phyloP scores from a whole-genome alignment of 495 filamentous ascomycete species.

The Amorphotheca resinae region DNA sequence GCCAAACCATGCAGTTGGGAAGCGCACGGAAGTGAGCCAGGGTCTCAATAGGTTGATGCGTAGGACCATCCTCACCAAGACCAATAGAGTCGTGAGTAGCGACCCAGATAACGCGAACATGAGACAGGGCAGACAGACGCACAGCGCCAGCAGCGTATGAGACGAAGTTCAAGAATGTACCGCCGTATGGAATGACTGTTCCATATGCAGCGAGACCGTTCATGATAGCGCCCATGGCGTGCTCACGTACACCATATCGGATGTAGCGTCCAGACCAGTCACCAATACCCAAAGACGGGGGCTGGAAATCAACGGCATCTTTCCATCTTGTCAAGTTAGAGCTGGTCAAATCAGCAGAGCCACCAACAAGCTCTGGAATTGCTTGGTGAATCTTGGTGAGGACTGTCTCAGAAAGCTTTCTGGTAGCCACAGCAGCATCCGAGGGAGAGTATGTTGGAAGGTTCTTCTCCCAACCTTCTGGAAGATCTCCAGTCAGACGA shows the following conservation, averaged over 20 bases:
- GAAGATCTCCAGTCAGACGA: conserved; percentile 71
- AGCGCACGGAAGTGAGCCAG: conserved; percentile 97
- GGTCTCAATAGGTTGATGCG: conserved; percentile 99
- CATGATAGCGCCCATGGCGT: conserved; percentile 95
- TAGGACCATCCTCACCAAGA: conserved; percentile 97
- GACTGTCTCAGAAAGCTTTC: conserved; percentile 91
- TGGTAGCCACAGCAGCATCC: conserved; percentile 75
- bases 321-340: conserved; percentile 99
- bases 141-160: conserved; percentile 95
- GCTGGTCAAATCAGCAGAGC: conserved; percentile 93
- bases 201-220: conserved; percentile 96
- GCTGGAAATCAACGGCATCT: conserved; percentile 95
- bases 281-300: conserved; percentile 69
- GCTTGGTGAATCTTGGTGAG: conserved; percentile 74
- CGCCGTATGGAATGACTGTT: conserved; percentile 82
- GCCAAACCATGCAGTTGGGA: conserved; percentile 99
- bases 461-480: conserved; percentile 93
- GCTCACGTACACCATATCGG: conserved; percentile 94
- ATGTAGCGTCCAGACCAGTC: conserved; percentile 87
- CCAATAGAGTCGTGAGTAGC: conserved; percentile 99
- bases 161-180: conserved; percentile 99
- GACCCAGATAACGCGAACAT: conserved; percentile 86
- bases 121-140: conserved; percentile 84
- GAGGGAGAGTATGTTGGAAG: conserved; percentile 84
- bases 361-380: conserved; percentile 85